phyloP scores from a whole-genome alignment of 129 eudicot species.

The Chrysanthemum makinoi region DNA sequence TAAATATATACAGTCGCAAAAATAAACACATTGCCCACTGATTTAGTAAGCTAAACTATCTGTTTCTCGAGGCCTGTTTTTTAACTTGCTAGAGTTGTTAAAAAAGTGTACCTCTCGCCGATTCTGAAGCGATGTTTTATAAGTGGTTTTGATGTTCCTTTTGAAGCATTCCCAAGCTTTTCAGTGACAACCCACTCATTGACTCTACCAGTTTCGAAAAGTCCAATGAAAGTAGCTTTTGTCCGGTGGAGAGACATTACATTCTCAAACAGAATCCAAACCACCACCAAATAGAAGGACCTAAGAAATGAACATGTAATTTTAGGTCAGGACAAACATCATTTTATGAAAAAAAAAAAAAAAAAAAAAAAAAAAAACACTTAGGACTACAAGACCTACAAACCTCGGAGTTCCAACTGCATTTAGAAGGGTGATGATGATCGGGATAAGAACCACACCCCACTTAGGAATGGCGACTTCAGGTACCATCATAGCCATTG shows the following conservation, averaged over 20 bases:
- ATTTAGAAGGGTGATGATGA: slow-evolving; percentile 12
- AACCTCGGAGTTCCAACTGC: slow-evolving; percentile 25
- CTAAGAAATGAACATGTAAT: slow-evolving; percentile 18
- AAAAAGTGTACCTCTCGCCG: slow-evolving; percentile 45
- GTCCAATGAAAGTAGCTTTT: slow-evolving; percentile 65
- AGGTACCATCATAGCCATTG: slow-evolving; percentile 2
- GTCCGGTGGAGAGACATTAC: slow-evolving; percentile 48
- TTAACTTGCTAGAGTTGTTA: too few relatives aligned
- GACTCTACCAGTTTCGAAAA: slow-evolving; percentile 54
- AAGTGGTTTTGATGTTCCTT: slow-evolving; percentile 38
- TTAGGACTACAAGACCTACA: too few relatives aligned
- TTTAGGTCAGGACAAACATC: background rate
- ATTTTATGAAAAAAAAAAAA: too few relatives aligned
- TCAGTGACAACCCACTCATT: slow-evolving; percentile 77
- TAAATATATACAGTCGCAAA: too few relatives aligned
- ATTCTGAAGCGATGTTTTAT: slow-evolving; percentile 26
- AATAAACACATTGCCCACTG: too few relatives aligned
- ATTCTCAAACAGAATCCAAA: slow-evolving; percentile 60
- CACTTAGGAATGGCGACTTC: slow-evolving; percentile 16
- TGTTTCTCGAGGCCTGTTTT: too few relatives aligned
- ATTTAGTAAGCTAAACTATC: too few relatives aligned
- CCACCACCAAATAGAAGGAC: slow-evolving; percentile 58
- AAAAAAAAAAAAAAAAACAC: too few relatives aligned
- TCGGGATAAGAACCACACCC: slow-evolving; percentile 15
- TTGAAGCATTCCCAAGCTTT: slow-evolving; percentile 53